These are phyloP conservation scores for Podila clonocystis DNA, from an alignment of 192 early-diverging fungal genomes.

Conservation along the genomic window DNA sequence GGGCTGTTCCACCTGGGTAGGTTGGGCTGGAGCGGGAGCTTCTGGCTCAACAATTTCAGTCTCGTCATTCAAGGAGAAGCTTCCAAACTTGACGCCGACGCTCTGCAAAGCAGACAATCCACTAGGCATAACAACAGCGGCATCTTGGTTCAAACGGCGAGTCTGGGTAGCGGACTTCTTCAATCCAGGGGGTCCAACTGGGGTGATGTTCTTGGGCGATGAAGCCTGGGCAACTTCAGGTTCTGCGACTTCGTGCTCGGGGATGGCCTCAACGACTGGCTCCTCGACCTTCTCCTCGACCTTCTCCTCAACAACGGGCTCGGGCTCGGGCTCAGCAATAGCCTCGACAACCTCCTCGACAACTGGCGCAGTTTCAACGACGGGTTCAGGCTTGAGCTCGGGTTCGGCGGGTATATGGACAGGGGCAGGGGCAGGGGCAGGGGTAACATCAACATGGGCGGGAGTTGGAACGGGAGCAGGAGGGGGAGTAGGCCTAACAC, in stretches of 20 bases:
- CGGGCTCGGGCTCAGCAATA: slow-evolving; percentile 19
- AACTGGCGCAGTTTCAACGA: slow-evolving; percentile 13
- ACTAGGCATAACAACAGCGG: slow-evolving; percentile 89
- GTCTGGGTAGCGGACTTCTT: slow-evolving; percentile 52
- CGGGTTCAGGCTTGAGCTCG: slow-evolving; percentile 24
- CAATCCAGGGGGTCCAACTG: slow-evolving; percentile 57
- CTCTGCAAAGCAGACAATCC: slow-evolving; percentile 67
- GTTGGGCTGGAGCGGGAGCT: slow-evolving; percentile 37
- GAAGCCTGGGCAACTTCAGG: neutral
- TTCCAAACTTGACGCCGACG: slow-evolving; percentile 86
- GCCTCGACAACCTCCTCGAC: slow-evolving; percentile 15
- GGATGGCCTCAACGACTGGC: neutral
- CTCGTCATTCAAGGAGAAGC: slow-evolving; percentile 70
- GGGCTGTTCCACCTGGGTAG: slow-evolving; percentile 17
- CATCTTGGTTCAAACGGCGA: slow-evolving; percentile 89
- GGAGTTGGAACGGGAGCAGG: slow-evolving; percentile 40
- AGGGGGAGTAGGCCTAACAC: slow-evolving; percentile 20
- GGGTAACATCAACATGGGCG: slow-evolving; percentile 15
- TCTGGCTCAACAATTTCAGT: slow-evolving; percentile 45
- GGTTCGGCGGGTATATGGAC: slow-evolving; percentile 16
- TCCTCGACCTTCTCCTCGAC: neutral
- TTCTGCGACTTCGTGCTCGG: slow-evolving; percentile 5
- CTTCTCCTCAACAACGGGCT: slow-evolving; percentile 16
- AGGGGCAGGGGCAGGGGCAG: slow-evolving; percentile 9
- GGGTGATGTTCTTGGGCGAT: neutral